A percentile compares a stretch with the other conserved stretches of the same genome.
phyloP scores from a whole-genome alignment of 2,329 filamentous ascomycete species.

The Chrysoporthe austroafricana region DNA sequence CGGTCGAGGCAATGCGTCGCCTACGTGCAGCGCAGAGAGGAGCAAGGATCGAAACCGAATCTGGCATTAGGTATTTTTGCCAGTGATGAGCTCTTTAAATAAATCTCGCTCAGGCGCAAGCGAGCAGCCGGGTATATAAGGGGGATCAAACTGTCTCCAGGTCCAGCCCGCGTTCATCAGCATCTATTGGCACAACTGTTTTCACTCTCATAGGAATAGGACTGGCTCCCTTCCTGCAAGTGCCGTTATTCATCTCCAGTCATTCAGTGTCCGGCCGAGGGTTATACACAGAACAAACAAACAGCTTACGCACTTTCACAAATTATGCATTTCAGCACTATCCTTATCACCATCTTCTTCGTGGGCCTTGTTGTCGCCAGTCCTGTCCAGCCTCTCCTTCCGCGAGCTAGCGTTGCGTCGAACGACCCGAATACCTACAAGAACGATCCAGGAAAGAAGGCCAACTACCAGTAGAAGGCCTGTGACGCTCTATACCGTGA shows the following conservation, averaged over 20 bases:
- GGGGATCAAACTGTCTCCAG: background rate
- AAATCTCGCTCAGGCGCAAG: too few species aligned
- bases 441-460: background rate
- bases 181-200: background rate
- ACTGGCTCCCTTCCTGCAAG: background rate
- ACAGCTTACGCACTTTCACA: background rate
- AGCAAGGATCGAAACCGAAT: too few species aligned
- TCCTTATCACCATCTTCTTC: slow-evolving; percentile 2
- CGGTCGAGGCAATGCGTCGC: too few species aligned
- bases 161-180: background rate
- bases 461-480: background rate
- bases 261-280: background rate
- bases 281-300: background rate
- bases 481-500: background rate
- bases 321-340: background rate
- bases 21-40: too few species aligned
- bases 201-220: background rate
- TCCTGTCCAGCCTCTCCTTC: background rate
- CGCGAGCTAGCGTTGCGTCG: slow-evolving; percentile 4
- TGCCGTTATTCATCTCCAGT: background rate
- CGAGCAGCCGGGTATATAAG: background rate
- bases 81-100: too few species aligned
- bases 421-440: background rate
- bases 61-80: too few species aligned
- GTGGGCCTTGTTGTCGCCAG: slow-evolving; percentile 3